Conservation (phyloP, 164 flowering plant species). For the Tetracentron sinense region DNA sequence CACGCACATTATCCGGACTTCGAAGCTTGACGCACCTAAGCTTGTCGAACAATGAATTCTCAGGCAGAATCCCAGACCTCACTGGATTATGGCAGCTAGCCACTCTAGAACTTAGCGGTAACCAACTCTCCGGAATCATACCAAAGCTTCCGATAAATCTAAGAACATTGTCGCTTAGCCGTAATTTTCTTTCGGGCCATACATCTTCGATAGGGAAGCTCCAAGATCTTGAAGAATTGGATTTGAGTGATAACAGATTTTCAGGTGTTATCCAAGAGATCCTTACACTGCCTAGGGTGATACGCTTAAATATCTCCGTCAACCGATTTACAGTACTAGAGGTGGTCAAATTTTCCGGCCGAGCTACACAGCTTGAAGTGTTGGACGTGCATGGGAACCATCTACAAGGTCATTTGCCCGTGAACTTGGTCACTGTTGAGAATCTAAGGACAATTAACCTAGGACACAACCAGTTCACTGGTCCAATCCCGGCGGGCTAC, state of each 20-base stretch:
- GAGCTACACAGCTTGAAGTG: constrained; percentile 20
- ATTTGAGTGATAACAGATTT: constrained; percentile 38
- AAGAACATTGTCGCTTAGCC: constrained; percentile 19
- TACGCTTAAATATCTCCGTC: constrained; percentile 18
- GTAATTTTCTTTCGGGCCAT: constrained; percentile 34
- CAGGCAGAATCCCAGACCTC: constrained; percentile 36
- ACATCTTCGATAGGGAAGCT: constrained; percentile 21
- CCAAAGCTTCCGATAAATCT: constrained; percentile 32
- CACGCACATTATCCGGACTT: constrained; percentile 11
- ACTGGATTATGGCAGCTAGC: constrained; percentile 33
- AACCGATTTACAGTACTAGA: constrained; percentile 29
- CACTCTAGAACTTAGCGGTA: constrained; percentile 29
- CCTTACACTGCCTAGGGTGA: constrained; percentile 2
- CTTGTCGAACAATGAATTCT: constrained; percentile 29
- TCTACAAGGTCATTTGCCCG: constrained; percentile 31
- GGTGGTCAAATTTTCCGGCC: constrained; percentile 13
- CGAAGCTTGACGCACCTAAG: constrained; percentile 20
- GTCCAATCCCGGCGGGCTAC: constrained; percentile 32
- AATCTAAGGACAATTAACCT: constrained; percentile 34
- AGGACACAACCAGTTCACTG: constrained; percentile 28
- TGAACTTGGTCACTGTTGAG: constrained; percentile 18
- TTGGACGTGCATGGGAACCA: constrained; percentile 31
- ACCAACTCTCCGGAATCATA: constrained; percentile 29
- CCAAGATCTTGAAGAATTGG: constrained; percentile 19
- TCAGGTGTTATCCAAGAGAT: constrained; percentile 26